Evolutionary conservation across 2,329 filamentous ascomycete genomes (phyloP).

Genomic region (Diaporthe ampelina): DNA sequence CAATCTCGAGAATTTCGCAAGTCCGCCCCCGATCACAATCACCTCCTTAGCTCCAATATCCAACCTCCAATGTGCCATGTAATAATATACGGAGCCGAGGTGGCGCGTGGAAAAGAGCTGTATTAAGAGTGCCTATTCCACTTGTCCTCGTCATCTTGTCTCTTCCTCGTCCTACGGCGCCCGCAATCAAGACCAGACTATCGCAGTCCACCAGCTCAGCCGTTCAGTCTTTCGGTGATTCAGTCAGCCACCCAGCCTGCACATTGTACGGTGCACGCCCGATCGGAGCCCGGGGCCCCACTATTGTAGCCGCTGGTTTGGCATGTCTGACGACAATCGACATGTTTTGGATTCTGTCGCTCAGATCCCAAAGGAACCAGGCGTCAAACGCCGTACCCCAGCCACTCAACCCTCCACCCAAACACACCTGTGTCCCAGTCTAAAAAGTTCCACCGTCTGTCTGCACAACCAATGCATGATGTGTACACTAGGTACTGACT

Average conservation of each 20-base stretch:
- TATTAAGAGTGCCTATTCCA: neutral
- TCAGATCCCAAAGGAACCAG: constrained; percentile 26
- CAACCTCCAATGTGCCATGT: neutral
- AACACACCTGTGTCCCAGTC: neutral
- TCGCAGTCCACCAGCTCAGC: neutral
- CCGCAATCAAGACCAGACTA: neutral
- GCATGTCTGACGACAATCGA: constrained; percentile 27
- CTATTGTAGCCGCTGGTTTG: constrained; percentile 11
- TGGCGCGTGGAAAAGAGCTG: neutral
- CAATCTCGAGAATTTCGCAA: constrained; percentile 33
- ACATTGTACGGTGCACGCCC: neutral
- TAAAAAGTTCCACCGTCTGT: neutral
- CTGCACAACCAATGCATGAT: neutral
- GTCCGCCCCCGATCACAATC: constrained; percentile 31
- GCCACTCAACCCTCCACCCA: neutral
- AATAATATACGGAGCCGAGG: neutral
- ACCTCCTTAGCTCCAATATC: neutral
- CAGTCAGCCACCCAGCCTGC: constrained; percentile 22
- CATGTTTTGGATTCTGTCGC: constrained; percentile 28
- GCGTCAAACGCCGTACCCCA: constrained; percentile 22
- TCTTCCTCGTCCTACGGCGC: neutral
- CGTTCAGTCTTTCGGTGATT: neutral
- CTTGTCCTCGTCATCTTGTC: neutral
- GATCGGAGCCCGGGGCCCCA: constrained; percentile 5
- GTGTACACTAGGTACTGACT: neutral